Base-by-base conservation (phyloP, 2,329 filamentous ascomycete genomes). In the Colletotrichum aenigma region DNA sequence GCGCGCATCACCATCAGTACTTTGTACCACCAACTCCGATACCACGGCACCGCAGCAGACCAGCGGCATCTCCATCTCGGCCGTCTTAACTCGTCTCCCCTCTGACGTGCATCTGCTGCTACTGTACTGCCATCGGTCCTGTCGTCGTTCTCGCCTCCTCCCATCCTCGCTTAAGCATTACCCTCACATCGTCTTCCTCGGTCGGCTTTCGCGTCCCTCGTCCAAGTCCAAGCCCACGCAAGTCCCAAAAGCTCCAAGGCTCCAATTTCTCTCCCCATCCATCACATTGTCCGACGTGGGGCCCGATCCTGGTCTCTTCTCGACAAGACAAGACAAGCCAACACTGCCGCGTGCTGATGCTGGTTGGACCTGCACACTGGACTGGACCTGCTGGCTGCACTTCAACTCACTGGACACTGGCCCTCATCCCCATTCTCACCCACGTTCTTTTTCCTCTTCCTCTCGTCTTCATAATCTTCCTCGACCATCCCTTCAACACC, bases 271-370 rank as follows among this genome's bases (percentile, higher is more conserved):
- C 68, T 72, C 55, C 62, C 70, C 73, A 65, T 73, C 70, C 73
- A 75, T 65, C 56, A 68, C 73, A 38, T 68, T 73, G 73, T 73
- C 64, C 73, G 64, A 69, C 70, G 73, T 75, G 73, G 73, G 73
- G 70, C 73, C 70, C 24, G 64, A 73, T 60, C 73, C 73, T 18
- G 64, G 73, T 75, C 69, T 26, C 56, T 62, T 56, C 56, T 68
- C 43, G 73, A 64, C 69, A 65, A 48, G 73, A 72, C 68, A 67
- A 64, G 62, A 62, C 73, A 73, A 75, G 72, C 68, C 73, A 75
- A 73, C 73, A 75, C 43, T 65, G 62, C 71, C 34, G 70, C 70
- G 65, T 69, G 56, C 66, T 68, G 70, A 73, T 64, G 65, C 70
- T 69, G 34, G 38, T 48, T 48, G 18, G 18, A n/a, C 66, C 65